A percentile compares a stretch with the other conserved stretches of the same genome.
Conservation (phyloP, 805 yeast species). For the Priceomyces carsonii region DNA sequence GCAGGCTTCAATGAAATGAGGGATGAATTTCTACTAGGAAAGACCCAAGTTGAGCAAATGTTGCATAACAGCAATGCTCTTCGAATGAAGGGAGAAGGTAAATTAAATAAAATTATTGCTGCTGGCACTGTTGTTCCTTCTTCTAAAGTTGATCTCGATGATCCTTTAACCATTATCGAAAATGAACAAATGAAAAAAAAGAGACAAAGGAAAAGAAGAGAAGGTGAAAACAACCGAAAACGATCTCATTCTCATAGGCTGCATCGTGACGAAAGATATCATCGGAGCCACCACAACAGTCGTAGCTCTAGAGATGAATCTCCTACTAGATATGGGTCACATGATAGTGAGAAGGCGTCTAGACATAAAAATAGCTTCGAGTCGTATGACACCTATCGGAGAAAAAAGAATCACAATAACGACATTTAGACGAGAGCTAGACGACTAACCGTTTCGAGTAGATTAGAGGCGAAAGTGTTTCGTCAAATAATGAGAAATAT, state of each 20-base stretch:
- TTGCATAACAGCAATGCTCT: conserved; percentile 53
- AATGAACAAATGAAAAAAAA: conserved; percentile 13
- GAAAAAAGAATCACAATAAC: not conserved
- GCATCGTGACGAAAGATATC: conserved; percentile 1
- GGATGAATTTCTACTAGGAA: conserved; percentile 33
- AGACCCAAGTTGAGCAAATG: conserved; percentile 48
- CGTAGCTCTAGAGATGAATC: conserved; percentile 8
- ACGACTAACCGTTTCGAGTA: no score
- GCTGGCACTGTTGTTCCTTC: conserved; percentile 14
- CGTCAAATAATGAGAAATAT: no score
- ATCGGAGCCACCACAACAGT: not conserved
- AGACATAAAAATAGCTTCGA: not conserved
- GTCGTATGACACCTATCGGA: not conserved
- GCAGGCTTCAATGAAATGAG: conserved; percentile 38
- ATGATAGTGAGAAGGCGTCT: not conserved
- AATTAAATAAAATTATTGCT: conserved; percentile 24
- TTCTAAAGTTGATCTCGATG: conserved; percentile 19
- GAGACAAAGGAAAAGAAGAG: conserved; percentile 6
- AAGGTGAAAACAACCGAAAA: not conserved
- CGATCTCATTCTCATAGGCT: not conserved
- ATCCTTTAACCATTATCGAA: conserved; percentile 50
- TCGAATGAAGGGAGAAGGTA: conserved; percentile 25
- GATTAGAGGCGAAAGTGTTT: no score
- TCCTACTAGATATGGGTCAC: conserved; percentile 12
- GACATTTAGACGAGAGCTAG: conserved; percentile 4